Percentiles rank a stretch among this genome's conserved stretches.
Conservation (phyloP, 306 rosid genomes). For the Glycine soja region DNA sequence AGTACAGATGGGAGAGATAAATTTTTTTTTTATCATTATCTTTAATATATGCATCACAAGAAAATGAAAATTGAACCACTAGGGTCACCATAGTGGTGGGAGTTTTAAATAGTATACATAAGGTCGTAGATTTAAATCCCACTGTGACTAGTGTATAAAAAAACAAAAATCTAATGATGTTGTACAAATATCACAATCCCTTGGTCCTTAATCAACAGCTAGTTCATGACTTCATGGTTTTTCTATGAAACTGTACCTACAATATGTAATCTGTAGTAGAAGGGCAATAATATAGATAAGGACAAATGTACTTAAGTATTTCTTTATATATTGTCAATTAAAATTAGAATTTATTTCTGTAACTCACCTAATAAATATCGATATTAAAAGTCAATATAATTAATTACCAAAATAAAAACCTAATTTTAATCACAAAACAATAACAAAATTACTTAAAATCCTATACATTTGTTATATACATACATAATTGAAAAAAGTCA, state of each 20-base stretch:
- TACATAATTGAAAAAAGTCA: background rate
- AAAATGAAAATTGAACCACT: background rate
- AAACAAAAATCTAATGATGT: too few species aligned
- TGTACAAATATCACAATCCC: background rate
- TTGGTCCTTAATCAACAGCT: background rate
- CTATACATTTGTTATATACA: background rate
- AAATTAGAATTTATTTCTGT: background rate
- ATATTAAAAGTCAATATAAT: background rate
- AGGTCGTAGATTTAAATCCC: too few species aligned
- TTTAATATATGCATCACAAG: background rate
- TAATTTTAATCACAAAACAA: background rate
- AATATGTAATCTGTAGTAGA: background rate
- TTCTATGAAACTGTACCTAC: background rate
- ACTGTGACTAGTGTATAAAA: too few species aligned
- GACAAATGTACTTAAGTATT: background rate
- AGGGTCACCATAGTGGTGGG: too few species aligned
- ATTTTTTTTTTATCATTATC: too few species aligned
- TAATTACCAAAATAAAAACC: background rate
- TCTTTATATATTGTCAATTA: background rate
- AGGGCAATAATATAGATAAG: background rate
- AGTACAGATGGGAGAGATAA: too few species aligned
- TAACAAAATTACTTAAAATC: background rate
- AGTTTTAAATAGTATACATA: too few species aligned
- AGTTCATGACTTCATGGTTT: conserved; percentile 14
- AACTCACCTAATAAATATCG: background rate